Conservation (phyloP, 768 basidiomycete genomes). For the Paxillus involutus region DNA sequence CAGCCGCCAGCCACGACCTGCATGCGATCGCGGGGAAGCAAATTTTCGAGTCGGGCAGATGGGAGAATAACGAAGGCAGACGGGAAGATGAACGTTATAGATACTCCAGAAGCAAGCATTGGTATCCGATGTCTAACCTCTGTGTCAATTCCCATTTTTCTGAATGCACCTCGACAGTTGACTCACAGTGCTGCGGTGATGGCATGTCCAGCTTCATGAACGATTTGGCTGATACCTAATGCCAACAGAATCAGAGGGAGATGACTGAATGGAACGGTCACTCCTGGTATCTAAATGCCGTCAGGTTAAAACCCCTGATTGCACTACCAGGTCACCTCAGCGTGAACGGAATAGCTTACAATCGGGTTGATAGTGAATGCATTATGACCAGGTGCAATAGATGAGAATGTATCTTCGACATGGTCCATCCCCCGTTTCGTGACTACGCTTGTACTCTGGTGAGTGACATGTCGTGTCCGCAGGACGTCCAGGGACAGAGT, state of each 20-base stretch:
- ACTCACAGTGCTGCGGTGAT: conserved; percentile 73
- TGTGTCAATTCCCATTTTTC: conserved; percentile 1
- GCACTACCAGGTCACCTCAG: background rate
- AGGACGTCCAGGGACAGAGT: conserved; percentile 20
- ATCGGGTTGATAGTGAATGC: conserved; percentile 25
- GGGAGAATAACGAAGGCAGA: conserved; percentile 75
- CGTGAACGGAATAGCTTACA: conserved; percentile 22
- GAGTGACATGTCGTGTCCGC: background rate
- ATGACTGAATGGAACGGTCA: conserved; percentile 76
- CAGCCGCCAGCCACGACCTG: conserved; percentile 73
- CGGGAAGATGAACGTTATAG: conserved; percentile 63
- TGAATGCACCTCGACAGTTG: background rate
- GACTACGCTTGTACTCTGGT: conserved; percentile 6
- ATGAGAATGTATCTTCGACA: background rate
- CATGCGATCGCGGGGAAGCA: conserved; percentile 44
- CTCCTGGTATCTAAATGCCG: conserved; percentile 66
- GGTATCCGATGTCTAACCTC: conserved; percentile 60
- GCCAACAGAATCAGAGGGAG: conserved; percentile 63
- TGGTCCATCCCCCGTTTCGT: conserved; percentile 15
- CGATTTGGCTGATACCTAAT: conserved; percentile 61
- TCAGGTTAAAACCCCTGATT: background rate
- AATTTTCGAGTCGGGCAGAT: conserved; percentile 33
- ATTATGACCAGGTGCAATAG: background rate
- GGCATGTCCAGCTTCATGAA: conserved; percentile 83
- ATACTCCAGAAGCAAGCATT: conserved; percentile 58